Evolutionary conservation across 2,329 filamentous ascomycete species (phyloP).

Genomic region (Ceratocystis diversiconidia): DNA sequence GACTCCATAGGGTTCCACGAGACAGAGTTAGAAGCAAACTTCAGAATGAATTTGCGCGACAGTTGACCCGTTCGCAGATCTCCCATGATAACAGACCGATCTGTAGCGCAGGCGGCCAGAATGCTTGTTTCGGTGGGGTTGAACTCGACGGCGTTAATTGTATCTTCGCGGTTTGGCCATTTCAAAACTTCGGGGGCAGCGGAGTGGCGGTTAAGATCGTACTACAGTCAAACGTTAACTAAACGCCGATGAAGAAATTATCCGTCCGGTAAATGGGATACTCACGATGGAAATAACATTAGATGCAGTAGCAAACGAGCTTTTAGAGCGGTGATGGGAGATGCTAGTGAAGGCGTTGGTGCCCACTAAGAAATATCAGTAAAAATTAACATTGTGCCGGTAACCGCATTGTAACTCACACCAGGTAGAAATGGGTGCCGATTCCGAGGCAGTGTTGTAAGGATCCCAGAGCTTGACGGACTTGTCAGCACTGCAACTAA

Average conservation of each 20-base stretch:
- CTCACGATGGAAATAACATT: constrained; percentile 55
- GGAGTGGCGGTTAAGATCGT: constrained; percentile 70
- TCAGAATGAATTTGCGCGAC: constrained; percentile 65
- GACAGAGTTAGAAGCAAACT: constrained; percentile 68
- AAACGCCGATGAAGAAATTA: neutral
- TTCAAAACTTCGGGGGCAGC: constrained; percentile 67
- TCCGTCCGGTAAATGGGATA: neutral
- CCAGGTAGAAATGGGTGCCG: constrained; percentile 69
- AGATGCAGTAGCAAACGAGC: constrained; percentile 67
- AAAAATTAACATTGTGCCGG: neutral
- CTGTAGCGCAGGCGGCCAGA: constrained; percentile 69
- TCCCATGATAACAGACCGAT: constrained; percentile 79
- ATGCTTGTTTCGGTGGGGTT: constrained; percentile 91
- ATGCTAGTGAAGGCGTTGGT: constrained; percentile 68
- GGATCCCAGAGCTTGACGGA: constrained; percentile 87
- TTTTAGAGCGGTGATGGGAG: constrained; percentile 64
- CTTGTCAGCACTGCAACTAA: constrained; percentile 76
- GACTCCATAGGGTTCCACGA: constrained; percentile 95
- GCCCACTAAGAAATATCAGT: constrained; percentile 36
- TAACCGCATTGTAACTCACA: constrained; percentile 21
- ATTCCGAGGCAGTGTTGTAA: constrained; percentile 54
- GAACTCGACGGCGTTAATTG: constrained; percentile 76
- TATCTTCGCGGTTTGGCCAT: constrained; percentile 83
- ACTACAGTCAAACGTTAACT: constrained; percentile 27
- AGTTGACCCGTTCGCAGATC: constrained; percentile 79